phyloP scores from a whole-genome alignment of 305 asterid genomes.

The Rubia peregrina region DNA sequence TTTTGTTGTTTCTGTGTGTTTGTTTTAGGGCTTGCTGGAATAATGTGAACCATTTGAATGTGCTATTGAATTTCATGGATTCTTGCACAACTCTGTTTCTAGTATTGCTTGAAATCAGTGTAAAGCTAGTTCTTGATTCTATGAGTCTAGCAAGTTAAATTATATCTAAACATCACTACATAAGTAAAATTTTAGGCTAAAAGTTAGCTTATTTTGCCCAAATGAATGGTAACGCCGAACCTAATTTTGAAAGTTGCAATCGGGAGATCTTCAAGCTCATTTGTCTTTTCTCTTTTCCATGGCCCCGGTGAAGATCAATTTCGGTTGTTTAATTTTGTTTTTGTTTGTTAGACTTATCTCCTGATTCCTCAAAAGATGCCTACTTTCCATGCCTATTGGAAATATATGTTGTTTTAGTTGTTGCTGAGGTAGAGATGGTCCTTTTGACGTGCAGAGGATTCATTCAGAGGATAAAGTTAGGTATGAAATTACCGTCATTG shows the following conservation, averaged over 20 bases:
- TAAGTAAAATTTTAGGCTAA: too few relatives aligned
- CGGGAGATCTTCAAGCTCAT: background rate
- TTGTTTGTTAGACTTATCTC: background rate
- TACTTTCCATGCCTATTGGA: background rate
- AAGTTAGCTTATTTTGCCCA: too few relatives aligned
- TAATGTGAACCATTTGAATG: background rate
- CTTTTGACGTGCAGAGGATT: constrained; percentile 27
- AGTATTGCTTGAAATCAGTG: background rate
- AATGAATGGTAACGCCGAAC: too few relatives aligned
- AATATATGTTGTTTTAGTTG: background rate
- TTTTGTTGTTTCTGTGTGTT: background rate
- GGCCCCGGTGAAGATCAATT: background rate
- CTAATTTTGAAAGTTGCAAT: background rate
- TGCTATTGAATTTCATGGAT: background rate
- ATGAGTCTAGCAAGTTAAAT: background rate
- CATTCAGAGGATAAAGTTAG: constrained; percentile 28
- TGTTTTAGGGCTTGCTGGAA: background rate
- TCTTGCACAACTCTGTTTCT: background rate
- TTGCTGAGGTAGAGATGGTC: background rate
- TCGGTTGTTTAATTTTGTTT: background rate
- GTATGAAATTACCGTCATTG: constrained; percentile 25
- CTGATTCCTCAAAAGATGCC: background rate
- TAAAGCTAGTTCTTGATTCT: background rate
- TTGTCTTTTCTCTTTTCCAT: background rate
- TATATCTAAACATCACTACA: too few relatives aligned